Percentiles rank a stretch among this genome's conserved stretches.
phyloP scores from a whole-genome alignment of 306 rosid genomes.

The Trifolium pratense region DNA sequence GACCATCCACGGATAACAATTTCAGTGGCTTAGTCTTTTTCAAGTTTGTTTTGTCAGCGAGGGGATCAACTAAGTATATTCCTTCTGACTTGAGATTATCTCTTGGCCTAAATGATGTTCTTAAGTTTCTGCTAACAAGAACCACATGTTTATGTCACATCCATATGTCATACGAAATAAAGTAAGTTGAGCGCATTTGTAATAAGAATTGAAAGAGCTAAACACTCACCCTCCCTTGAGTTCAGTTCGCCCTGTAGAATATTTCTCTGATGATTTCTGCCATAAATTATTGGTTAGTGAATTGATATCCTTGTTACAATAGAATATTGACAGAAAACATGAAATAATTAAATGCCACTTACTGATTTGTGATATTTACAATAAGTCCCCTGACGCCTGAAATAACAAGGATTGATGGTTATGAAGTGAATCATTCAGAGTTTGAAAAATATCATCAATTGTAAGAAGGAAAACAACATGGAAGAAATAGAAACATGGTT shows the following conservation, averaged over 20 bases:
- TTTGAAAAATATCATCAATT: constrained; percentile 21
- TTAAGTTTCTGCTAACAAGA: constrained; percentile 67
- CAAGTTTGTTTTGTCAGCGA: constrained; percentile 52
- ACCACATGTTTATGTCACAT: constrained; percentile 9
- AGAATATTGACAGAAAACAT: constrained; percentile 34
- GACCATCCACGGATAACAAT: constrained; percentile 79
- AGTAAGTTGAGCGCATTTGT: constrained; percentile 9
- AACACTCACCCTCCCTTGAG: constrained; percentile 87
- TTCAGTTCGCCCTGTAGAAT: constrained; percentile 73
- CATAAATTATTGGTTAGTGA: constrained; percentile 33
- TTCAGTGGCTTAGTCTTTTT: constrained; percentile 63
- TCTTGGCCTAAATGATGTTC: constrained; percentile 65
- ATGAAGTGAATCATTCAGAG: constrained; percentile 38
- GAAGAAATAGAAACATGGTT: neutral
- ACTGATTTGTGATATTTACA: constrained; percentile 91
- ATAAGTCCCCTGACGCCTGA: constrained; percentile 76
- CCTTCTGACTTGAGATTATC: constrained; percentile 72
- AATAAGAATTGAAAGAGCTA: constrained; percentile 19
- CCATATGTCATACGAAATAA: constrained; percentile 24
- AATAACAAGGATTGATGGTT: constrained; percentile 40
- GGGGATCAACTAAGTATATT: constrained; percentile 80
- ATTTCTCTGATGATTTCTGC: constrained; percentile 78
- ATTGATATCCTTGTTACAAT: constrained; percentile 15
- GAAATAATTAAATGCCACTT: constrained; percentile 43
- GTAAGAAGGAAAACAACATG: neutral